These are phyloP conservation scores for Eragrostis curvula DNA, from an alignment of 176 grass and related monocot genomes.

Conservation along the genomic window DNA sequence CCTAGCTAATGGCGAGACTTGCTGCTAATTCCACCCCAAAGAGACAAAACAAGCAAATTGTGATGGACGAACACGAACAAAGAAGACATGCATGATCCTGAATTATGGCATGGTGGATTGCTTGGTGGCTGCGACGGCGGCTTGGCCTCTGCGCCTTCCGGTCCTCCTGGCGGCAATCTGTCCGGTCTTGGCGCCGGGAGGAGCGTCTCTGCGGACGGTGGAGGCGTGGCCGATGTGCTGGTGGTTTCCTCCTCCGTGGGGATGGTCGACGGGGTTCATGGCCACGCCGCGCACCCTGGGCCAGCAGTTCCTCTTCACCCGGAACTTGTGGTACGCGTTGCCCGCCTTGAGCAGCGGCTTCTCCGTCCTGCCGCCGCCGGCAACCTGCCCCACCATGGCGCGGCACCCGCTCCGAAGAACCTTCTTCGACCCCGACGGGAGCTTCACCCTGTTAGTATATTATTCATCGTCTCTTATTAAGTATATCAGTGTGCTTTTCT, in stretches of 20 bases:
- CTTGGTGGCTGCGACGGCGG: conserved; percentile 67
- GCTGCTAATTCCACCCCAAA: too few species aligned
- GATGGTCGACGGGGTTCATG: conserved; percentile 90
- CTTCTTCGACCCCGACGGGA: conserved; percentile 82
- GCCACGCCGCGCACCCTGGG: conserved; percentile 93
- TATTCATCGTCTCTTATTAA: too few species aligned
- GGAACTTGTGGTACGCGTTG: conserved; percentile 87
- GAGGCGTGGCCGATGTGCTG: conserved; percentile 90
- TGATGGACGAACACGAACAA: too few species aligned
- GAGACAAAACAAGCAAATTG: too few species aligned
- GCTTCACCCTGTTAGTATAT: conserved; percentile 61
- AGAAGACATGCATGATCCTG: too few species aligned
- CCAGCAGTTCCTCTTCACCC: conserved; percentile 85
- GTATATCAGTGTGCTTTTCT: too few species aligned
- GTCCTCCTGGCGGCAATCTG: conserved; percentile 78
- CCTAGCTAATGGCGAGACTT: too few species aligned
- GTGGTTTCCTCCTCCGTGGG: conserved; percentile 87
- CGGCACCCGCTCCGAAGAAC: conserved; percentile 70
- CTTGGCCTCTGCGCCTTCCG: conserved; percentile 71
- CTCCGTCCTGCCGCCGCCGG: conserved; percentile 81
- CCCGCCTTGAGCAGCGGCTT: conserved; percentile 79
- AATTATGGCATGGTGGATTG: background rate
- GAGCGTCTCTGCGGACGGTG: conserved; percentile 74
- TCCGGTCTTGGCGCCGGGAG: conserved; percentile 74
- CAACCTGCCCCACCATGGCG: conserved; percentile 83